A percentile compares a stretch with the other conserved stretches of the same genome.
Conservation (phyloP, 352 stramenopile genomes). For the Pythium insidiosum region DNA sequence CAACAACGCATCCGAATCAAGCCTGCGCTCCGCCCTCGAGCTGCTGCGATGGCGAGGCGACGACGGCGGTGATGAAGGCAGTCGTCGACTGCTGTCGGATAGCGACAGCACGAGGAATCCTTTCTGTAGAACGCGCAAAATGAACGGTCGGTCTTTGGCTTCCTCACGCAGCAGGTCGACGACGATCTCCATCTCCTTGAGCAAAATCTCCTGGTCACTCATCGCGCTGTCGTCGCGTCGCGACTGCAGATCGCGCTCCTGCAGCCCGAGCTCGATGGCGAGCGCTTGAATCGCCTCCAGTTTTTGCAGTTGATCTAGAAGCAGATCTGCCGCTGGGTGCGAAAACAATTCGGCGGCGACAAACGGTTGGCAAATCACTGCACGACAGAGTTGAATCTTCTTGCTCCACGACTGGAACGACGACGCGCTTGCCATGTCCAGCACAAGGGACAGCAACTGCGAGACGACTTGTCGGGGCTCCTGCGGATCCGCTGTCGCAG, state of each 20-base stretch:
- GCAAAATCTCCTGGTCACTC: conserved; percentile 28
- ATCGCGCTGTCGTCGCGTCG: too few species aligned
- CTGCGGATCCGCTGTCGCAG: too few species aligned
- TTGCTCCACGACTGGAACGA: conserved; percentile 55
- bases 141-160: conserved; percentile 37
- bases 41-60: too few species aligned
- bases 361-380: too few species aligned
- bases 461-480: conserved; percentile 18
- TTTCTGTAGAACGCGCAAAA: conserved; percentile 51
- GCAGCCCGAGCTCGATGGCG: conserved; percentile 50
- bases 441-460: conserved; percentile 47
- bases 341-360: conserved; percentile 25
- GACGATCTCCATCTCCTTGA: conserved; percentile 60
- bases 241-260: conserved; percentile 46
- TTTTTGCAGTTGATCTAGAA: conserved; percentile 36
- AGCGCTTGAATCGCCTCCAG: conserved; percentile 49
- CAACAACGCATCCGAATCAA: too few species aligned
- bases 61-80: too few species aligned
- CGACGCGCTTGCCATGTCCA: conserved; percentile 56
- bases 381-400: conserved; percentile 41
- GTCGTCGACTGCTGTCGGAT: too few species aligned
- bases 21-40: too few species aligned
- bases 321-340: conserved; percentile 37
- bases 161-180: conserved; percentile 57
- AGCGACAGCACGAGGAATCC: conserved; percentile 49